Conservation (phyloP, 768 basidiomycete species). For the Imleria badia region DNA sequence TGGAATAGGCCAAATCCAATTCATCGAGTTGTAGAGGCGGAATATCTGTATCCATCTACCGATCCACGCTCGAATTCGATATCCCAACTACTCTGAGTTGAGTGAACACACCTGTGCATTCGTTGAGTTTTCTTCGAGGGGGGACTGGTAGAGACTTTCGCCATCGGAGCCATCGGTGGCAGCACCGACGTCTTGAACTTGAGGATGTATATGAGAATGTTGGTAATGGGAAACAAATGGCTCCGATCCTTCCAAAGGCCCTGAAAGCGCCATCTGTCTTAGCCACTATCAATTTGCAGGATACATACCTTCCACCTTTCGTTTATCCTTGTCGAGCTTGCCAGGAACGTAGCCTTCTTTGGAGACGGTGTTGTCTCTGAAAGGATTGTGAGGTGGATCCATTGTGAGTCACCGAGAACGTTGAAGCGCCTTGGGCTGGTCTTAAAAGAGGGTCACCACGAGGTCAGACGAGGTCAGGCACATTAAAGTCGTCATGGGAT, state of each 20-base stretch:
- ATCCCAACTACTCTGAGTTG: not conserved
- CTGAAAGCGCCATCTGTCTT: conserved; percentile 1
- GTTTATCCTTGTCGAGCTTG: conserved; percentile 19
- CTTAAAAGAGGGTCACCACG: too few species aligned
- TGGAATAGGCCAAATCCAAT: conserved; percentile 25
- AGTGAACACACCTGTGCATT: conserved; percentile 11
- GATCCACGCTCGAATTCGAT: not conserved
- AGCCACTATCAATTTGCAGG: not conserved
- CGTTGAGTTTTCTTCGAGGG: not conserved
- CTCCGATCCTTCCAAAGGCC: conserved; percentile 2
- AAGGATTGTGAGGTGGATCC: conserved; percentile 16
- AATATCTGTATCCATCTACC: conserved; percentile 20
- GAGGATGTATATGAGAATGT: not conserved
- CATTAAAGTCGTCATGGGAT: too few species aligned
- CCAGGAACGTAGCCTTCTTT: not conserved
- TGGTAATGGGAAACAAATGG: not conserved
- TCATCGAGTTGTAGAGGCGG: conserved; percentile 4
- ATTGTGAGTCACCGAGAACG: conserved; percentile 1
- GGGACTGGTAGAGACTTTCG: conserved; percentile 17
- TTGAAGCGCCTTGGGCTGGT: not conserved
- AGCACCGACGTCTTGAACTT: not conserved
- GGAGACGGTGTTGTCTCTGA: not conserved
- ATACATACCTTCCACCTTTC: conserved; percentile 16
- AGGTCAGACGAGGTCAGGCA: too few species aligned
- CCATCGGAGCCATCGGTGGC: not conserved